Percentiles rank a stretch among this genome's conserved stretches.
Evolutionary conservation across 768 basidiomycete genomes (phyloP).

Genomic region (Cantharellus anzutake): DNA sequence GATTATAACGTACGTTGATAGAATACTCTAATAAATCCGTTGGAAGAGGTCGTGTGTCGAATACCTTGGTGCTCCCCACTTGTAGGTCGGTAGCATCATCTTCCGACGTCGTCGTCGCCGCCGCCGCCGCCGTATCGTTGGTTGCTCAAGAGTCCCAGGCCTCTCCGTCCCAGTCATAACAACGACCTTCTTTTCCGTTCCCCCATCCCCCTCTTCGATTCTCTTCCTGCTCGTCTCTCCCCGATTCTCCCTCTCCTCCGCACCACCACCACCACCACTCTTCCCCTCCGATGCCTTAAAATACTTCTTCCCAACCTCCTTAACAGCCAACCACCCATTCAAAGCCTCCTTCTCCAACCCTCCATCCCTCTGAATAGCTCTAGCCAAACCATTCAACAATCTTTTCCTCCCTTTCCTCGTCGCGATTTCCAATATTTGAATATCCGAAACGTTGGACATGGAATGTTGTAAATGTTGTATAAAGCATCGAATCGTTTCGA

Average conservation of each 20-base stretch:
- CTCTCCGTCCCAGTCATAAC: too few species aligned
- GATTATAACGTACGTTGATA: background rate
- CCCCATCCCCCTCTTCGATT: too few species aligned
- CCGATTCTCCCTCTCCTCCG: too few species aligned
- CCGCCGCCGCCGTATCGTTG: too few species aligned
- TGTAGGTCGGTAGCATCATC: too few species aligned
- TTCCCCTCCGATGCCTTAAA: background rate
- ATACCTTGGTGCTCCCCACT: background rate
- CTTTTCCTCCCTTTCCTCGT: conserved; percentile 4
- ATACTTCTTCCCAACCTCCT: conserved; percentile 3
- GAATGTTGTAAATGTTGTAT: conserved; percentile 10
- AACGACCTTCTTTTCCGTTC: too few species aligned
- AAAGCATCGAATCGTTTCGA: conserved; percentile 8
- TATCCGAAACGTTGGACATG: conserved; percentile 6
- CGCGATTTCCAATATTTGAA: conserved; percentile 7
- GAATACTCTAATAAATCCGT: conserved; percentile 4
- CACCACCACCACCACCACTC: too few species aligned
- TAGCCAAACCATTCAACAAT: conserved; percentile 6
- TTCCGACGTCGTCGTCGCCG: too few species aligned
- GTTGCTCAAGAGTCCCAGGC: too few species aligned
- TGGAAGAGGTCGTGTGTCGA: conserved; percentile 6
- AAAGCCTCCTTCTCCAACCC: conserved; percentile 1
- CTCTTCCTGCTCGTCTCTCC: too few species aligned
- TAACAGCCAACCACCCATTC: conserved; percentile 2
- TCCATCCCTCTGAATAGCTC: conserved; percentile 4